Evolutionary conservation across 768 basidiomycete species (phyloP).

Genomic region (Termitomyces sp.): DNA sequence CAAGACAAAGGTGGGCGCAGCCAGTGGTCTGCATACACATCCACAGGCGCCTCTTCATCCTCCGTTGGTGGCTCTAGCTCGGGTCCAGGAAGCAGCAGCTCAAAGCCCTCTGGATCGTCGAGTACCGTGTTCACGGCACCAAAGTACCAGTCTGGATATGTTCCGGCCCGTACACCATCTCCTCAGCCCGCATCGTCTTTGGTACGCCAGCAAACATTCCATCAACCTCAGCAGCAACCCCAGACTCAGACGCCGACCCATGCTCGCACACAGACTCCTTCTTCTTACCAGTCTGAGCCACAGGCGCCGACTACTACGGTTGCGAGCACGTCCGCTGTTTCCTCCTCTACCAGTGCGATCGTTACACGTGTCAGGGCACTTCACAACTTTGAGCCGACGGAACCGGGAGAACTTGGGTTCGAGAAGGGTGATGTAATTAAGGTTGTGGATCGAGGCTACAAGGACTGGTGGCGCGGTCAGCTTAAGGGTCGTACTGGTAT

Average conservation of each 20-base stretch:
- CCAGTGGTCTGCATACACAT: conserved; percentile 42
- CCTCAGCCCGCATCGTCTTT: conserved; percentile 16
- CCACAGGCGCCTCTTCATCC: conserved; percentile 21
- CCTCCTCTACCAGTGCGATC: conserved; percentile 20
- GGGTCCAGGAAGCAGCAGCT: conserved; percentile 13
- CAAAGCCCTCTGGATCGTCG: conserved; percentile 13
- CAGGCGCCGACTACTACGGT: conserved; percentile 6
- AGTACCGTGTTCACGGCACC: conserved; percentile 23
- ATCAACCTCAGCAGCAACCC: conserved; percentile 17
- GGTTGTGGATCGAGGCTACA: conserved; percentile 89
- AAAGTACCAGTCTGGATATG: conserved; percentile 48
- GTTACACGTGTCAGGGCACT: conserved; percentile 85
- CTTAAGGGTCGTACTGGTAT: conserved; percentile 87
- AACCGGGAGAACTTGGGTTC: conserved; percentile 87
- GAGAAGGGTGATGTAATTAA: conserved; percentile 92
- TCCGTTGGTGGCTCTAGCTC: conserved; percentile 18
- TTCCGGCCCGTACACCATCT: conserved; percentile 49
- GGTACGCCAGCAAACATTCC: neutral
- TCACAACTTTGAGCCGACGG: conserved; percentile 83
- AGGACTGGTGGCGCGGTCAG: conserved; percentile 97
- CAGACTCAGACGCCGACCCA: conserved; percentile 16
- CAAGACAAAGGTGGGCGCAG: conserved; percentile 81
- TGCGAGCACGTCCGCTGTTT: neutral
- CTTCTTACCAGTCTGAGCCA: conserved; percentile 13
- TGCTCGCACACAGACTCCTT: conserved; percentile 1